These are phyloP conservation scores for Hygrocybe punicea DNA, from an alignment of 768 basidiomycete genomes.

Conservation along the genomic window DNA sequence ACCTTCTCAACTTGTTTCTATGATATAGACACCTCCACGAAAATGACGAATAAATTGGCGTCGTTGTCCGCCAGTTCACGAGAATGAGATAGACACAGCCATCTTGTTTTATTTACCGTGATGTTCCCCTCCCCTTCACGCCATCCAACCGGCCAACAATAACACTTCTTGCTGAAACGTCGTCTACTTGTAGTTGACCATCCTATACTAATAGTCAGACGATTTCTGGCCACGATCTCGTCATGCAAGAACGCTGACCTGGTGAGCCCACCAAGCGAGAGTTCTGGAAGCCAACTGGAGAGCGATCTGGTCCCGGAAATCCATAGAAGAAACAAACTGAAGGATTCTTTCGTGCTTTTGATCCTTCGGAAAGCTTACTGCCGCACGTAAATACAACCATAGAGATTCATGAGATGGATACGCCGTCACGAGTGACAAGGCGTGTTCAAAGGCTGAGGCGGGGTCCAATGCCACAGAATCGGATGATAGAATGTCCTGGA, in stretches of 20 bases:
- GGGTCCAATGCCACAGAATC: constrained; percentile 3
- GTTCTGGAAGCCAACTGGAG: background rate
- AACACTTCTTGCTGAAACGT: no score
- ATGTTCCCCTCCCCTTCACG: no score
- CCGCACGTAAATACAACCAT: constrained; percentile 55
- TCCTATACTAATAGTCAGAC: no score
- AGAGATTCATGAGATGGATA: constrained; percentile 61
- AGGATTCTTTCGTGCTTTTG: constrained; percentile 8
- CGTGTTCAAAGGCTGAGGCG: constrained; percentile 37
- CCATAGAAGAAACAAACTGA: background rate
- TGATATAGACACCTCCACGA: no score
- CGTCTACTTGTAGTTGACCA: no score
- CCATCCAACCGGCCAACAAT: no score
- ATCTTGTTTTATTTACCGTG: no score
- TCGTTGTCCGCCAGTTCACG: no score
- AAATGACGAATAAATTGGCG: no score
- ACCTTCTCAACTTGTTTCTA: no score
- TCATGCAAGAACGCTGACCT: background rate
- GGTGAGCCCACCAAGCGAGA: constrained; percentile 1
- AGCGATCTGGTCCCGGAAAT: background rate
- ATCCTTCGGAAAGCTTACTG: constrained; percentile 7
- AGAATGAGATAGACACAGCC: no score
- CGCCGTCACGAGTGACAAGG: constrained; percentile 43
- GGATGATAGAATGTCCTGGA: constrained; percentile 2
- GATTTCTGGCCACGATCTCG: no score